phyloP scores from a whole-genome alignment of 345 rosid species.

The Carallia pectinifolia region DNA sequence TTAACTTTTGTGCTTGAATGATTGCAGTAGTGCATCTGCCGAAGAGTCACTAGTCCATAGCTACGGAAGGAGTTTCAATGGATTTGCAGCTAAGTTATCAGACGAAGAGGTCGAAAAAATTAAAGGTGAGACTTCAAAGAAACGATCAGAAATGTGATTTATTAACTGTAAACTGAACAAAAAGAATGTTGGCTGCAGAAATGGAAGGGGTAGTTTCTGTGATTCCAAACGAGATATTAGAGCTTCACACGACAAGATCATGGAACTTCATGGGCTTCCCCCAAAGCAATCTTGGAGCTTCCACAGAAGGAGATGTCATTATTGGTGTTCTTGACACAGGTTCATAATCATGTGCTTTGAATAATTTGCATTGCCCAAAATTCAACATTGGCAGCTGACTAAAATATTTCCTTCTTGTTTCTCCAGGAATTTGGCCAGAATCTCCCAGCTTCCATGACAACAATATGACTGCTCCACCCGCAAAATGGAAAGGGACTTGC shows the following conservation, averaged over 20 bases:
- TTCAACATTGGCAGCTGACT: too few relatives aligned
- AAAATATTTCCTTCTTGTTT: too few relatives aligned
- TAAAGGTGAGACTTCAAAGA: conserved; percentile 20
- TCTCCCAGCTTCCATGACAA: conserved; percentile 40
- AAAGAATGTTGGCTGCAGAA: conserved; percentile 20
- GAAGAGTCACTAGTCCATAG: conserved; percentile 35
- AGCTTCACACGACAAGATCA: conserved; percentile 50
- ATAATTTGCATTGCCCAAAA: neutral
- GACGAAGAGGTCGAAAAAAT: conserved; percentile 36
- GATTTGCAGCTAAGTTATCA: conserved; percentile 43
- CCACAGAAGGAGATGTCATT: neutral
- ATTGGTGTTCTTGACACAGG: neutral
- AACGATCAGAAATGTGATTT: too few relatives aligned
- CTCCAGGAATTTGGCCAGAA: conserved; percentile 48
- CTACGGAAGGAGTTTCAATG: conserved; percentile 43
- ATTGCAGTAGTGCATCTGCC: neutral
- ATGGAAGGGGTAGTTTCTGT: conserved; percentile 56
- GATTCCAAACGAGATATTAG: conserved; percentile 41
- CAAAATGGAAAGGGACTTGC: conserved; percentile 51
- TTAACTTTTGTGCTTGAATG: too few relatives aligned
- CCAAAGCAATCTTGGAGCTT: too few relatives aligned
- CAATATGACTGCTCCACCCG: conserved; percentile 47
- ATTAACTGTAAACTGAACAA: too few relatives aligned
- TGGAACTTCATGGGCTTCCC: conserved; percentile 54
- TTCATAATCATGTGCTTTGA: neutral